These are phyloP conservation scores for Copromyces sp. DNA, from an alignment of 495 filamentous ascomycete species.

Conservation along the genomic window DNA sequence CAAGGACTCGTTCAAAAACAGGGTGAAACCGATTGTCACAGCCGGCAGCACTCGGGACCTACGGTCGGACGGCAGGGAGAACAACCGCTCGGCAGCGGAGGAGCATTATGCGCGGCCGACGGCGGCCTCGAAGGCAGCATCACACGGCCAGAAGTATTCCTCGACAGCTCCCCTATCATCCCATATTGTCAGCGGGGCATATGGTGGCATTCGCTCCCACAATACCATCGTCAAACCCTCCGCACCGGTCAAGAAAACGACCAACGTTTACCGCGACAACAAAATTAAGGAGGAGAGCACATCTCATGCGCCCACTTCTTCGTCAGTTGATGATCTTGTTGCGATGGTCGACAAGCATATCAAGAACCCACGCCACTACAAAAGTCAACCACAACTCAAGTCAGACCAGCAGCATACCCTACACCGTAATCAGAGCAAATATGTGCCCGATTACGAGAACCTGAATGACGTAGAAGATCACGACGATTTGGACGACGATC, in stretches of 20 bases:
- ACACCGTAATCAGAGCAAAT: constrained; percentile 26
- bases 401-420: constrained; percentile 16
- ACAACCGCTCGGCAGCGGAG: not conserved
- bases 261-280: constrained; percentile 57
- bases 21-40: constrained; percentile 16
- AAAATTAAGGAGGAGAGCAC: constrained; percentile 15
- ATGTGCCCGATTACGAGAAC: constrained; percentile 8
- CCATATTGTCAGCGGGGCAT: not conserved
- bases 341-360: constrained; percentile 17
- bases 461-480: constrained; percentile 15
- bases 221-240: not conserved
- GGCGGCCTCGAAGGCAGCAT: constrained; percentile 4
- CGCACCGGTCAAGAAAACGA: constrained; percentile 41
- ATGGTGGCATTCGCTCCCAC: not conserved
- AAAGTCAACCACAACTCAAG: constrained; percentile 31
- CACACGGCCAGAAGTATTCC: constrained; percentile 6
- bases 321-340: constrained; percentile 11
- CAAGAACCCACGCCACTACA: constrained; percentile 33
- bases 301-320: constrained; percentile 4
- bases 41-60: constrained; percentile 33
- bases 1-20: constrained; percentile 30
- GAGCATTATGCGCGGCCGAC: not conserved
- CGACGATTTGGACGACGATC: constrained; percentile 22
- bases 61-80: constrained; percentile 39
- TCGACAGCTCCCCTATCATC: constrained; percentile 1